phyloP scores from a whole-genome alignment of 768 basidiomycete genomes.

The Nidularia sp. region DNA sequence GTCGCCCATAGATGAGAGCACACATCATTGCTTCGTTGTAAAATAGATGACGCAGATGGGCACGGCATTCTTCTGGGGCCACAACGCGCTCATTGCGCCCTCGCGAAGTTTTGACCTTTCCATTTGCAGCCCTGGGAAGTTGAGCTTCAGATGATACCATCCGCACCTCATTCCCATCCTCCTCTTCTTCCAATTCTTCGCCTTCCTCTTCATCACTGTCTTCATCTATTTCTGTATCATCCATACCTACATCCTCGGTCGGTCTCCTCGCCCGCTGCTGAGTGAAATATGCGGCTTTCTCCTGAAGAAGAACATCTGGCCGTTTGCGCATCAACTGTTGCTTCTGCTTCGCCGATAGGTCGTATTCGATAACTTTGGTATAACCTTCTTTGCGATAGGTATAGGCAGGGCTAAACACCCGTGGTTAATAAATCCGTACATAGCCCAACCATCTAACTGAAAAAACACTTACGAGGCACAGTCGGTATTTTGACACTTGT shows the following conservation, averaged over 20 bases:
- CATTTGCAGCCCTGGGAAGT: conserved; percentile 73
- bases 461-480: conserved; percentile 71
- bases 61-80: conserved; percentile 88
- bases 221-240: conserved; percentile 46
- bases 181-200: conserved; percentile 46
- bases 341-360: conserved; percentile 79
- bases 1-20: conserved; percentile 86
- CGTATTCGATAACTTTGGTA: conserved; percentile 93
- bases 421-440: conserved; percentile 2
- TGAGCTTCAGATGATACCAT: conserved; percentile 14
- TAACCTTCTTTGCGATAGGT: conserved; percentile 93
- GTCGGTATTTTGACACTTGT: conserved; percentile 70
- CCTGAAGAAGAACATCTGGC: conserved; percentile 70
- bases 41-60: conserved; percentile 89
- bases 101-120: conserved; percentile 67
- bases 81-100: conserved; percentile 90
- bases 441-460: conserved; percentile 4
- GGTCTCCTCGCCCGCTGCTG: conserved; percentile 13
- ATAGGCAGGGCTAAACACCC: conserved; percentile 56
- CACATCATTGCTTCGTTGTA: conserved; percentile 78
- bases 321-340: conserved; percentile 52
- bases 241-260: conserved; percentile 15
- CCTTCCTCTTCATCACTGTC: conserved; percentile 46
- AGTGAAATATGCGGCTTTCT: conserved; percentile 31
- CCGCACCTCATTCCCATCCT: conserved; percentile 23